A percentile compares a stretch with the other conserved stretches of the same genome.
Conservation (phyloP, 768 basidiomycete genomes). For the Aureoboletus auriporus region DNA sequence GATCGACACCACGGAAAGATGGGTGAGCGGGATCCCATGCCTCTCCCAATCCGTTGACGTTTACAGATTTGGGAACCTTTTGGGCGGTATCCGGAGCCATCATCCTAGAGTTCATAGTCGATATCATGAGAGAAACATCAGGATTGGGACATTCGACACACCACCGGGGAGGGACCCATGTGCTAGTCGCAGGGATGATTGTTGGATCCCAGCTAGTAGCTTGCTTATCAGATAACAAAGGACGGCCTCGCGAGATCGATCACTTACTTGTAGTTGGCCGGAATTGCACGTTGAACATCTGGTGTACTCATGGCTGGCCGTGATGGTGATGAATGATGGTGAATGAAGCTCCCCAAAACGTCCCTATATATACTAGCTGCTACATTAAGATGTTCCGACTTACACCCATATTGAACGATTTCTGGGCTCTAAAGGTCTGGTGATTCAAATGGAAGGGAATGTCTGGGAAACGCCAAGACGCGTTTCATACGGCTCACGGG, state of each 20-base stretch:
- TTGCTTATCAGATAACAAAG: not conserved
- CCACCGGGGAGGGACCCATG: constrained; percentile 27
- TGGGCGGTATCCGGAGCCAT: constrained; percentile 5
- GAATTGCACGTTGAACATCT: constrained; percentile 15
- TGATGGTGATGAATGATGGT: too few species aligned
- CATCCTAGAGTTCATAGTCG: constrained; percentile 15
- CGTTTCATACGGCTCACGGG: too few species aligned
- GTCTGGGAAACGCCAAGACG: too few species aligned
- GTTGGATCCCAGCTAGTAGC: constrained; percentile 21
- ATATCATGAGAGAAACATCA: not conserved
- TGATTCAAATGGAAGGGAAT: too few species aligned
- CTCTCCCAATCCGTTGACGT: constrained; percentile 23
- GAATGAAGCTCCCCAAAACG: too few species aligned
- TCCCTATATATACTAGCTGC: too few species aligned
- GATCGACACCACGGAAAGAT: constrained; percentile 20
- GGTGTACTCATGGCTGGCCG: constrained; percentile 17
- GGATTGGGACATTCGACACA: not conserved
- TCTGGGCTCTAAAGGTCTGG: too few species aligned
- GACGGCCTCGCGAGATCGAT: not conserved
- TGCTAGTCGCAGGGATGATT: constrained; percentile 19
- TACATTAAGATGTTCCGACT: too few species aligned
- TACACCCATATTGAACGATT: too few species aligned
- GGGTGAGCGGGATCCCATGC: constrained; percentile 18
- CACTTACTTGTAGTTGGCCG: constrained; percentile 16
- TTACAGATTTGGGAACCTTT: not conserved